phyloP scores from a whole-genome alignment of 2,329 filamentous ascomycete genomes.

The Phoma sp. region DNA sequence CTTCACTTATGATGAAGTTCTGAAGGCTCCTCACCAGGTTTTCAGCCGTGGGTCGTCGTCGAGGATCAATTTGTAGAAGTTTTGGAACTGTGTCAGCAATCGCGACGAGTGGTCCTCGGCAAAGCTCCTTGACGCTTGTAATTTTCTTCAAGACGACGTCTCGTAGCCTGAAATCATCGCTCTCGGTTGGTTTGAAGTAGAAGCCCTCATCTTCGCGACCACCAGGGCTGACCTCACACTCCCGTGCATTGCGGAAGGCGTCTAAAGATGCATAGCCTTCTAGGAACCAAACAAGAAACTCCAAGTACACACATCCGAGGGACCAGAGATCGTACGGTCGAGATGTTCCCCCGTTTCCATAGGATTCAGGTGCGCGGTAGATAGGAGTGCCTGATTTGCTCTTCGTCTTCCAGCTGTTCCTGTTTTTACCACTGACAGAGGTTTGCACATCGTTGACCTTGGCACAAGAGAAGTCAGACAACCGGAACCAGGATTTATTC shows the following conservation, averaged over 20 bases:
- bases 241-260: neutral
- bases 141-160: neutral
- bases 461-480: constrained; percentile 18
- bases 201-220: constrained; percentile 2
- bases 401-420: neutral
- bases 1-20: no score
- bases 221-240: neutral
- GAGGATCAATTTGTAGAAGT: neutral
- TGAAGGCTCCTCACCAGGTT: neutral
- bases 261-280: neutral
- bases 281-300: constrained; percentile 3
- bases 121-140: neutral
- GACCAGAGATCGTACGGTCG: constrained; percentile 8
- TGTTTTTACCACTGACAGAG: neutral
- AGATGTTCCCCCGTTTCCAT: neutral
- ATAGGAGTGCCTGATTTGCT: neutral
- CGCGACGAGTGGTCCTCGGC: neutral
- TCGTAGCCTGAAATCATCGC: neutral
- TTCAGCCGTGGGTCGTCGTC: neutral
- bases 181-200: neutral
- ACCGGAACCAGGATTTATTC: constrained; percentile 10
- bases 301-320: constrained; percentile 2
- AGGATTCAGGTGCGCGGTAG: constrained; percentile 7
- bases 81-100: neutral
- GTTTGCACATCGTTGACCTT: neutral